phyloP scores from a whole-genome alignment of 1,284 basidiomycete species.

The Apiotrichum brassicae region DNA sequence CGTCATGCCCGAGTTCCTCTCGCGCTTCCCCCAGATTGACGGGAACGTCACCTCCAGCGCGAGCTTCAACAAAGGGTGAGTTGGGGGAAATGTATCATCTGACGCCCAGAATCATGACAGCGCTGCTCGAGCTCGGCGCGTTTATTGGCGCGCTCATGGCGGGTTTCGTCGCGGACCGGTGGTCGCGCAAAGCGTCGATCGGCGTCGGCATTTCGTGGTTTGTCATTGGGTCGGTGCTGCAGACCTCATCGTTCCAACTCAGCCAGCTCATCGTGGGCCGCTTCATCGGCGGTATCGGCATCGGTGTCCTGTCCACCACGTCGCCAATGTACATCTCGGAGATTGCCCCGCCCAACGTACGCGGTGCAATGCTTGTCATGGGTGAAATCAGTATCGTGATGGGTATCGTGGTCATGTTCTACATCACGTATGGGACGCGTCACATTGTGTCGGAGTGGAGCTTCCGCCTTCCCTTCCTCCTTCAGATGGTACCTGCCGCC shows the following conservation, averaged over 20 bases:
- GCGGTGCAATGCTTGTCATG: constrained; percentile 71
- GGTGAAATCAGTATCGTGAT: constrained; percentile 75
- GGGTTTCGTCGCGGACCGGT: constrained; percentile 38
- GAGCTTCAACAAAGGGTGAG: too few relatives aligned
- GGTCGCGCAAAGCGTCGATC: constrained; percentile 43
- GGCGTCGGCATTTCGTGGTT: constrained; percentile 43
- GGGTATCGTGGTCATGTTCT: constrained; percentile 52
- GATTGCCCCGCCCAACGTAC: constrained; percentile 71
- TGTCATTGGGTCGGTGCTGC: constrained; percentile 39
- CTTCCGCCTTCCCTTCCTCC: constrained; percentile 62
- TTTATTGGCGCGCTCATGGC: constrained; percentile 39
- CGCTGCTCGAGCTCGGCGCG: constrained; percentile 37
- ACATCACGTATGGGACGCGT: constrained; percentile 56
- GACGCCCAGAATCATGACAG: too few relatives aligned
- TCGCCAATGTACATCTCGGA: constrained; percentile 61
- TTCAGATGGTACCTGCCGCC: constrained; percentile 58
- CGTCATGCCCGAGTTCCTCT: too few relatives aligned
- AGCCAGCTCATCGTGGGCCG: constrained; percentile 40
- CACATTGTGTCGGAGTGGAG: too few relatives aligned
- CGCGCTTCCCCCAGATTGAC: too few relatives aligned
- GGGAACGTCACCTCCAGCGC: too few relatives aligned
- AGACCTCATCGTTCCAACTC: constrained; percentile 32
- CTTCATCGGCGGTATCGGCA: constrained; percentile 43
- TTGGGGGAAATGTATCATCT: too few relatives aligned
- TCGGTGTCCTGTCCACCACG: constrained; percentile 44